Evolutionary conservation across 805 yeast genomes (phyloP), one percentile per base, ranked within the genome.

Genomic region (Monosporozyma solicola): DNA sequence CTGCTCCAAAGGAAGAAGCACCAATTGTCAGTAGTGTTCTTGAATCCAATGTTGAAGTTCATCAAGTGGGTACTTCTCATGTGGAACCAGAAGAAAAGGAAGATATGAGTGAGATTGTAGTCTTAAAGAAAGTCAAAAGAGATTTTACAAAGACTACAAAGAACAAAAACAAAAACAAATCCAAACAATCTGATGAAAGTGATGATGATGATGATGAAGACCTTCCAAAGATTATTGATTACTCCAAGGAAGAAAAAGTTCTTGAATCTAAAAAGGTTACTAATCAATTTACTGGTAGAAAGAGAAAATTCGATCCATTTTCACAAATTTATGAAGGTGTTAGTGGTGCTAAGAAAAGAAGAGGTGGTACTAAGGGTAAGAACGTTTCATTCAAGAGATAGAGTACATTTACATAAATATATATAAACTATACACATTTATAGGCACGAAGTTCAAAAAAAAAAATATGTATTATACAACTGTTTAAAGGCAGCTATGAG

Each of bases 291-390:
- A 55, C 58, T 16, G 61, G 58, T 4, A 67, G 66, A 48, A 76
- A 75, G 62, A 75, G 76, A 59, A 68, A 76, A 8, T 84, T 80
- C 57, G 84, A 84, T 67, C 89, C 90, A 3, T 84, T 82, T 57
- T 65, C 75, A 20, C 73, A 71, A 47, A 71, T 68, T 5, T 68
- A 73, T 29, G 57, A 74, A 16, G 85, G 82, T 1, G 85, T 85
- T 8, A 69, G 69, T 57, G 75, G 77, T n/a, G 76, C 78, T 7
- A 82, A 79, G 67, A 78, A 72, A 56, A 61, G 64, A 47, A 59
- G 52, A 33, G 53, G 55, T 20, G 59, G 59, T 37, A 59, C 63
- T 3, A 60, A 55, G 47, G 67, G 65, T 39, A 63, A 60, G 41
- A 68, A 63, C 46, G 59, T 60, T 10, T 62, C 70, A 9, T 66